Evolutionary conservation across 2,329 filamentous ascomycete genomes (phyloP), one percentile per base, ranked within the genome.

Genomic region (Xylaria sp.): DNA sequence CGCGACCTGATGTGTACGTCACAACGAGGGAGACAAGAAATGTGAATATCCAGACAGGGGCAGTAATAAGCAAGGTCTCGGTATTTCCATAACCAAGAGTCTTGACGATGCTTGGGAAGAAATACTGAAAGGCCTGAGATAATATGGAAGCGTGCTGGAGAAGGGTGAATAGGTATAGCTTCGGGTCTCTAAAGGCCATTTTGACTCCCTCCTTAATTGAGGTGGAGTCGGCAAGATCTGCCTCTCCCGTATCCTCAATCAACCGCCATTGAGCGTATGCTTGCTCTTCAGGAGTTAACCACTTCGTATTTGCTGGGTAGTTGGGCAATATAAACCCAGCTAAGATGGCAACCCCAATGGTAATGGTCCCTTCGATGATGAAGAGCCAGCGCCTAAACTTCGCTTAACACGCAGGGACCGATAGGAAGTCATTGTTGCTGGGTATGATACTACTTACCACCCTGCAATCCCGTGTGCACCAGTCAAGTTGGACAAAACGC

Each of bases 71-170:
- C 0, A 90, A 80, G 0, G 88, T 89, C 15, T 82, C 79, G 55
- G 88, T 85, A 28, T 79, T 84, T 8, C 82, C 81, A 76, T 88
- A 91, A 0, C 88, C 87, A 0, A 91, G 82, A 0, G 87, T 90
- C 52, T 87, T 83, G 0, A 91, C 86, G 50, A 91, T 89, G 0
- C 84, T 87, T 0, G 89, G 89, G 78, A 91, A 91, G 80, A 90
- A 90, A 75, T 90, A 90, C 55, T 89, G 87, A 73, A 90, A 90
- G 0, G 85, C 87, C 73, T 88, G 86, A 0, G 83, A 82, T 1
- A 87, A 77, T 18, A 88, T 71, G 39, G 81, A 84, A n/a, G 82
- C 74, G 65, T 88, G 86, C 73, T 89, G 86, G 2, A 89, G 78
- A 25, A 88, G 78, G 1, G 86, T 81, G 62, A 89, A 88, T 1